A percentile compares a stretch with the other conserved stretches of the same genome.
phyloP scores from a whole-genome alignment of 2,329 filamentous ascomycete genomes.

The Penicillium sp. region DNA sequence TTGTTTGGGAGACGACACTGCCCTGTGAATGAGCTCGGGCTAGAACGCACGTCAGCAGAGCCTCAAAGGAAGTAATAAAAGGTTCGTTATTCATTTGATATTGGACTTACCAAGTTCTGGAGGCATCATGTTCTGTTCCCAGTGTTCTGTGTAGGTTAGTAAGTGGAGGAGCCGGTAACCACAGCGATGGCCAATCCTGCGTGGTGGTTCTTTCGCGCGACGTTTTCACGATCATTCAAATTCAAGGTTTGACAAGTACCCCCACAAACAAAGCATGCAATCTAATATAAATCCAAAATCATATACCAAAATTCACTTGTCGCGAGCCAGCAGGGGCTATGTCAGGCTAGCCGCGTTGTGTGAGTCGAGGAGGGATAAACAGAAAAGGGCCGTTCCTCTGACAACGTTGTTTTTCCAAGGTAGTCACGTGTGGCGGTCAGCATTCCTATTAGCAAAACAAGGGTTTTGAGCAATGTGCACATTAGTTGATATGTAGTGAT shows the following conservation, averaged over 20 bases:
- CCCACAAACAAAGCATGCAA: not conserved
- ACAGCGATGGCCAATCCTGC: slow-evolving; percentile 22
- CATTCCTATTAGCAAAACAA: slow-evolving; percentile 23
- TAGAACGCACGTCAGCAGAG: slow-evolving; percentile 18
- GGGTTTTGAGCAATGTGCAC: not conserved
- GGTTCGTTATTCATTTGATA: not conserved
- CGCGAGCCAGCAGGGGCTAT: slow-evolving; percentile 13
- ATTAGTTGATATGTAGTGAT: not conserved
- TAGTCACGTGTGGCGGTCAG: slow-evolving; percentile 35
- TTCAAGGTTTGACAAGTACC: slow-evolving; percentile 4
- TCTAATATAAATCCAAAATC: slow-evolving; percentile 4
- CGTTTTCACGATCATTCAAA: slow-evolving; percentile 17
- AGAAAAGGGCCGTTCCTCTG: slow-evolving; percentile 42
- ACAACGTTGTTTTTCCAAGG: slow-evolving; percentile 36
- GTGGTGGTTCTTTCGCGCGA: slow-evolving; percentile 11
- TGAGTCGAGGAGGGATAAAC: slow-evolving; percentile 37
- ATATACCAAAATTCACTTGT: slow-evolving; percentile 5
- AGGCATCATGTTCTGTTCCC: slow-evolving; percentile 19
- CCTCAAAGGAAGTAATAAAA: slow-evolving; percentile 1
- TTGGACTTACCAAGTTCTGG: slow-evolving; percentile 23
- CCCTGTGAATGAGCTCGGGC: slow-evolving; percentile 40
- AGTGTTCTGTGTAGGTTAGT: slow-evolving; percentile 10
- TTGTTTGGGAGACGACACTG: slow-evolving; percentile 38
- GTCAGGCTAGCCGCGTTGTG: slow-evolving; percentile 20
- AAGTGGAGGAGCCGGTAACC: slow-evolving; percentile 28